Conservation (phyloP, 495 filamentous ascomycete genomes). For the Neurospora africana region DNA sequence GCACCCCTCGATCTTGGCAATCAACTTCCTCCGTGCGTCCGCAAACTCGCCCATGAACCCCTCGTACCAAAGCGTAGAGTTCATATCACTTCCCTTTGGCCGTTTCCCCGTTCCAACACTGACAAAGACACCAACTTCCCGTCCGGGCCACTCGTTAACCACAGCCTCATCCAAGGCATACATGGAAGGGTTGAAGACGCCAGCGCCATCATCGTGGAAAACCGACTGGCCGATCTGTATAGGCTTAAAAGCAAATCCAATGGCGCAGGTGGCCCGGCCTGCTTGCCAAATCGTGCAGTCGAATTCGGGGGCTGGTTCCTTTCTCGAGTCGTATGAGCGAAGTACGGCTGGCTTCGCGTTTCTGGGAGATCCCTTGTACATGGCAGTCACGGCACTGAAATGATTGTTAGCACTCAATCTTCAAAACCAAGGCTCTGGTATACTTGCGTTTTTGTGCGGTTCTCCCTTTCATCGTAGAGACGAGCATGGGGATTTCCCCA, state of each 20-base stretch:
- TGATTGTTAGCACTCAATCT: constrained; percentile 18
- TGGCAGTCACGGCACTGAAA: constrained; percentile 72
- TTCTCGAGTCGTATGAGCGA: constrained; percentile 88
- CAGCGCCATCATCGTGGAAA: constrained; percentile 87
- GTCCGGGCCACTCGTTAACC: constrained; percentile 86
- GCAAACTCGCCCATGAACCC: constrained; percentile 85
- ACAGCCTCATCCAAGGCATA: constrained; percentile 81
- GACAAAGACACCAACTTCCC: constrained; percentile 81
- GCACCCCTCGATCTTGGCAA: constrained; percentile 88
- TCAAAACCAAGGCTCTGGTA: neutral
- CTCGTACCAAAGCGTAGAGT: constrained; percentile 79
- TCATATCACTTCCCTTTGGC: constrained; percentile 57
- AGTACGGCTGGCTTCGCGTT: constrained; percentile 59
- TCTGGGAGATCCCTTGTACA: constrained; percentile 70
- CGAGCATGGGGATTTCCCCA: constrained; percentile 52
- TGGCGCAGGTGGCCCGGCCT: constrained; percentile 86
- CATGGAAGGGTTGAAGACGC: constrained; percentile 84
- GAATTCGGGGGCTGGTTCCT: constrained; percentile 78
- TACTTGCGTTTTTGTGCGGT: constrained; percentile 85
- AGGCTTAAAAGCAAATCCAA: constrained; percentile 87
- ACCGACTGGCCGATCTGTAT: constrained; percentile 87
- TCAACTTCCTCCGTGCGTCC: constrained; percentile 73
- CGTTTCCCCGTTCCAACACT: constrained; percentile 89
- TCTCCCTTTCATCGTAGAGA: constrained; percentile 72
- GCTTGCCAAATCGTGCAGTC: constrained; percentile 94